phyloP scores from a whole-genome alignment of 2,329 filamentous ascomycete genomes.

The Metarhizium sp. region DNA sequence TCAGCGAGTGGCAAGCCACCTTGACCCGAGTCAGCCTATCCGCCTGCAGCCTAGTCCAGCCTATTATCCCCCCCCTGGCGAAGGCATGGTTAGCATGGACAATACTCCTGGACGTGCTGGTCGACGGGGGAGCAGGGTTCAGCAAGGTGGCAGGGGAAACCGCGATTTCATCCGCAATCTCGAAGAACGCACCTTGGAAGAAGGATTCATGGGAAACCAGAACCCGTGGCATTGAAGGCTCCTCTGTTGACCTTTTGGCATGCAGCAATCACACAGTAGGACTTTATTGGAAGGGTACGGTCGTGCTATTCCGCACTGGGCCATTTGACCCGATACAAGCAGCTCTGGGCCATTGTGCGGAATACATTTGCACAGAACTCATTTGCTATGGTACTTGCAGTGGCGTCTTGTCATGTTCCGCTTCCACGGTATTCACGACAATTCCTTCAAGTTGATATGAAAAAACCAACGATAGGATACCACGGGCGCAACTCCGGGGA shows the following conservation, averaged over 20 bases:
- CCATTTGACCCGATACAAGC: not conserved
- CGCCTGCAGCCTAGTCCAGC: conserved; percentile 90
- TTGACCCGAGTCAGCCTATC: conserved; percentile 91
- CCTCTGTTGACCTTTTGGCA: conserved; percentile 42
- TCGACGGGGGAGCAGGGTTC: conserved; percentile 66
- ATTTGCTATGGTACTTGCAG: not conserved
- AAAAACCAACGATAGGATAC: not conserved
- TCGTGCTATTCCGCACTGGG: not conserved
- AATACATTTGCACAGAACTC: not conserved
- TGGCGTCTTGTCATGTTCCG: not conserved
- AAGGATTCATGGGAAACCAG: conserved; percentile 70
- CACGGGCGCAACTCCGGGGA: not conserved
- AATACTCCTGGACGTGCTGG: conserved; percentile 49
- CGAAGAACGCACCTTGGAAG: conserved; percentile 88
- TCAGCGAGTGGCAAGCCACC: conserved; percentile 88
- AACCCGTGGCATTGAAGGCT: conserved; percentile 55
- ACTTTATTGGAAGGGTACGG: not conserved
- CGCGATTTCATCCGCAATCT: conserved; percentile 90
- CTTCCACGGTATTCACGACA: not conserved
- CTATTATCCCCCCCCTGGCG: conserved; percentile 89
- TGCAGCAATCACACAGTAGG: conserved; percentile 31
- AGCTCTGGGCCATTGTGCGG: not conserved
- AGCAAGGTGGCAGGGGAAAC: conserved; percentile 51
- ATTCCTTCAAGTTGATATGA: not conserved
- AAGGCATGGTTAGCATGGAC: conserved; percentile 62